Conservation (phyloP, 1,139 yeast species). For the Suhomyces chickasaworum region DNA sequence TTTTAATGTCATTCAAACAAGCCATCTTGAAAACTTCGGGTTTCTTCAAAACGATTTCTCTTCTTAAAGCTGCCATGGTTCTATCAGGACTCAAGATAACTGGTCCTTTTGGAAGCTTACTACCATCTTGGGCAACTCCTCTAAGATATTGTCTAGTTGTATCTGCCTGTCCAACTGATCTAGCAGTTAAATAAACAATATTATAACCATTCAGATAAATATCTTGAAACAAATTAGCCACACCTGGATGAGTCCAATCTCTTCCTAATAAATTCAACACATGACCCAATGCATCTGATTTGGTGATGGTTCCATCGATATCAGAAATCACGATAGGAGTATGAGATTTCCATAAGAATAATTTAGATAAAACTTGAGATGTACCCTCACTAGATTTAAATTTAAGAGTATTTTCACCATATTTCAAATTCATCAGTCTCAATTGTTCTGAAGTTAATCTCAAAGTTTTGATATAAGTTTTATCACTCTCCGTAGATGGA, state of each 20-base stretch:
- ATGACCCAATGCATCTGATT: slow-evolving; percentile 97
- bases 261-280: slow-evolving; percentile 90
- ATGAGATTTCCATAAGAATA: slow-evolving; percentile 81
- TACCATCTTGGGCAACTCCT: slow-evolving; percentile 75
- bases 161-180: slow-evolving; percentile 96
- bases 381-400: slow-evolving; percentile 84
- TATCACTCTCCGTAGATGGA: slow-evolving; percentile 19
- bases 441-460: slow-evolving; percentile 91
- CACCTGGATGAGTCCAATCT: slow-evolving; percentile 99
- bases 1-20: slow-evolving; percentile 82
- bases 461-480: slow-evolving; percentile 76
- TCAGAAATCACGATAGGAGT: slow-evolving; percentile 95
- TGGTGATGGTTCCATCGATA: slow-evolving; percentile 97
- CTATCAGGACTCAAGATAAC: slow-evolving; percentile 95
- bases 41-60: slow-evolving; percentile 91
- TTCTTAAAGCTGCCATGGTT: slow-evolving; percentile 88
- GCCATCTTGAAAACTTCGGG: slow-evolving; percentile 99
- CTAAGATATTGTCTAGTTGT: slow-evolving; percentile 81
- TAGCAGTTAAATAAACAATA: slow-evolving; percentile 87
- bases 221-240: slow-evolving; percentile 86
- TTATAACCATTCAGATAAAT: slow-evolving; percentile 87
- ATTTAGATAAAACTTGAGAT: slow-evolving; percentile 70
- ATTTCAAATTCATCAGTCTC: slow-evolving; percentile 66
- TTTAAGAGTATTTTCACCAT: slow-evolving; percentile 76
- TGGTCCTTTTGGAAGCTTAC: slow-evolving; percentile 84